These are phyloP conservation scores for Lentinus tigrinus DNA, from an alignment of 768 basidiomycete species.

Conservation along the genomic window DNA sequence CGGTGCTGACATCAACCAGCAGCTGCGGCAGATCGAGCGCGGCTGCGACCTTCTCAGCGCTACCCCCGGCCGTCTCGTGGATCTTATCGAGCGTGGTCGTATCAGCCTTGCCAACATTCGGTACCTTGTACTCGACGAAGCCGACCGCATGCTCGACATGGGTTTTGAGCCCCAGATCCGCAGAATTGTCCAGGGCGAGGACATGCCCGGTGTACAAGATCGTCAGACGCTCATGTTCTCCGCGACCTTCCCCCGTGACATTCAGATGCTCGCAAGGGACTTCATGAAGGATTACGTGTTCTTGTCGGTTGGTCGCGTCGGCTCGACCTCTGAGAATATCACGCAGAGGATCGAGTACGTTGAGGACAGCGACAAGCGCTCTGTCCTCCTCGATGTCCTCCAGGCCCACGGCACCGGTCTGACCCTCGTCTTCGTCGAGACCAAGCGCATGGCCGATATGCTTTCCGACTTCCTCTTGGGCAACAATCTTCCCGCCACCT, in stretches of 20 bases:
- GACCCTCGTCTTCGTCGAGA: conserved; percentile 97
- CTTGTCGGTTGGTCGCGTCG: conserved; percentile 97
- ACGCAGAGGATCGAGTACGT: conserved; percentile 99
- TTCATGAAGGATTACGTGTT: conserved; percentile 99
- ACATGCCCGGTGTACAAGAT: conserved; percentile 91
- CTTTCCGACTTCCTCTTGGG: conserved; percentile 91
- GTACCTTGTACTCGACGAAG: conserved; percentile 98
- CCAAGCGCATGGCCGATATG: conserved; percentile 99
- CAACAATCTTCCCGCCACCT: conserved; percentile 85
- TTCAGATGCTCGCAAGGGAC: conserved; percentile 93
- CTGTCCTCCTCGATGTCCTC: conserved; percentile 91
- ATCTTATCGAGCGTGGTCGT: conserved; percentile 95
- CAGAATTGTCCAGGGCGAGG: conserved; percentile 95
- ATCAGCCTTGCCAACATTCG: conserved; percentile 96
- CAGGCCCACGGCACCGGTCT: conserved; percentile 75
- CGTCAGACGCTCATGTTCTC: conserved; percentile 99
- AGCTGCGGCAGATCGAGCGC: conserved; percentile 90
- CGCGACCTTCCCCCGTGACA: conserved; percentile 98
- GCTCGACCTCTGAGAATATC: conserved; percentile 98
- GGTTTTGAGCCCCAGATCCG: conserved; percentile 99
- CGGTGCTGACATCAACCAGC: conserved; percentile 96
- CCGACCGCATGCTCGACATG: conserved; percentile 99
- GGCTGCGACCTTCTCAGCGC: conserved; percentile 97
- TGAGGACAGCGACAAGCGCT: conserved; percentile 95
- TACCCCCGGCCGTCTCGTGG: conserved; percentile 97